Evolutionary conservation across 2,329 filamentous ascomycete species (phyloP).

Genomic region (Monilinia polystroma): DNA sequence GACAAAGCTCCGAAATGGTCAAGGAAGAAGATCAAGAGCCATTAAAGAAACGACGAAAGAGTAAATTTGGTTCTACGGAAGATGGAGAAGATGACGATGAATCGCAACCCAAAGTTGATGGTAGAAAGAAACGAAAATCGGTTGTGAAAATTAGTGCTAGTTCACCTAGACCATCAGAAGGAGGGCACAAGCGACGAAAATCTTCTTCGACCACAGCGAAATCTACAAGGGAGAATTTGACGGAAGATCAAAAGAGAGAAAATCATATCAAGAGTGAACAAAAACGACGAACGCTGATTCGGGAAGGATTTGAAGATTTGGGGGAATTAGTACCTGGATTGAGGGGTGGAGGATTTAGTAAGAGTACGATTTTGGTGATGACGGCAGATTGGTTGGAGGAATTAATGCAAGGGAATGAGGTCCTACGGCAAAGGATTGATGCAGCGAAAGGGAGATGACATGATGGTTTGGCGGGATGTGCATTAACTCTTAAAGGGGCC

Average conservation of each 20-base stretch:
- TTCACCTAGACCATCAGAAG: constrained; percentile 30
- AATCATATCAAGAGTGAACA: constrained; percentile 89
- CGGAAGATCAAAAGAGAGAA: constrained; percentile 76
- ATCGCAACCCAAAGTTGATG: constrained; percentile 39
- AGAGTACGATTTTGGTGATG: constrained; percentile 75
- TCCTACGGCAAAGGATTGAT: constrained; percentile 52
- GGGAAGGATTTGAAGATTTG: constrained; percentile 80
- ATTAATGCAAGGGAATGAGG: constrained; percentile 66
- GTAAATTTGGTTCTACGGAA: constrained; percentile 44
- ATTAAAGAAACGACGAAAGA: constrained; percentile 56
- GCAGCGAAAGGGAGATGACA: not conserved
- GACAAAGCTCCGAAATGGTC: not conserved
- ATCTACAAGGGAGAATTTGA: constrained; percentile 59
- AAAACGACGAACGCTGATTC: constrained; percentile 76
- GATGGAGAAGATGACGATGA: constrained; percentile 47
- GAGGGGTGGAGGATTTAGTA: constrained; percentile 73
- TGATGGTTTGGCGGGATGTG: too few species aligned
- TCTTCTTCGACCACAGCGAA: constrained; percentile 47
- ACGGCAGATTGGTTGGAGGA: constrained; percentile 77
- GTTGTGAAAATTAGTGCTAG: constrained; percentile 34
- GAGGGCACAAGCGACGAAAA: constrained; percentile 49
- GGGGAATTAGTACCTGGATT: constrained; percentile 73
- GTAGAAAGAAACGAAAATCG: constrained; percentile 40
- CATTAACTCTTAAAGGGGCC: too few species aligned
- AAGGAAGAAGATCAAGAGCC: constrained; percentile 44